Evolutionary conservation across 257 asterid genomes (phyloP), one percentile per base, ranked within the genome.

Genomic region (Salvia splendens): DNA sequence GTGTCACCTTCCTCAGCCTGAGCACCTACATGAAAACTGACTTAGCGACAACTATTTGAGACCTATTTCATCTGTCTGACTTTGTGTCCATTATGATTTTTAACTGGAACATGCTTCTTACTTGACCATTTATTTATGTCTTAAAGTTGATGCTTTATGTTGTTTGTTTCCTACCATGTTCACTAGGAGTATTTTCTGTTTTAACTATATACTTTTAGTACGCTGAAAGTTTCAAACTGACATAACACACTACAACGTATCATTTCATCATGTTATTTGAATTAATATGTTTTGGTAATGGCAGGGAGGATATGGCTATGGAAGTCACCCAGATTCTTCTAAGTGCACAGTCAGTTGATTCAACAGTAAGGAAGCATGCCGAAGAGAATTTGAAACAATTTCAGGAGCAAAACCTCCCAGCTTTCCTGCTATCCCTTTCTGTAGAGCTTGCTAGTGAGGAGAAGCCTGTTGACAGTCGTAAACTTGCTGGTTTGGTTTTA

Each of bases 331-430:
- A 89, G 78, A 69, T 87, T 79, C 96, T 89, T 74, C 65, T 89
- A 55, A 87, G 79, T 74, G 96, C 96, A 6, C 96, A 89, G 59
- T 75, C 95, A 20, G 86, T 82, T 56, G 95, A 89, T 85, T 81
- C 92, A 58, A 82, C 86, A 0, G 80, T 82, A 47, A 83, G 96
- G 52, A 87, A 83, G 67, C 89, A 87, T 65, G 92, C 95, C 4
- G 96, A 89, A 74, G 96, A 83, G 12, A 80, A 85, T 14, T 47
- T 89, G 63, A 83, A 85, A 52, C 96, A 89, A 76, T 89, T 89
- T 72, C 96, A 89, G 83, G 96, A 89, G 80, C 95, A 87, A 84
- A 89, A 89, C 71, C 95, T 87, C 66, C 84, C 96, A 40, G 85
- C 75, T 45, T 89, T 87, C 66, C 66, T 89, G 77, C 71, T 87